Conservation (phyloP, 2,329 filamentous ascomycete genomes). For the Hypoxylon sp. region DNA sequence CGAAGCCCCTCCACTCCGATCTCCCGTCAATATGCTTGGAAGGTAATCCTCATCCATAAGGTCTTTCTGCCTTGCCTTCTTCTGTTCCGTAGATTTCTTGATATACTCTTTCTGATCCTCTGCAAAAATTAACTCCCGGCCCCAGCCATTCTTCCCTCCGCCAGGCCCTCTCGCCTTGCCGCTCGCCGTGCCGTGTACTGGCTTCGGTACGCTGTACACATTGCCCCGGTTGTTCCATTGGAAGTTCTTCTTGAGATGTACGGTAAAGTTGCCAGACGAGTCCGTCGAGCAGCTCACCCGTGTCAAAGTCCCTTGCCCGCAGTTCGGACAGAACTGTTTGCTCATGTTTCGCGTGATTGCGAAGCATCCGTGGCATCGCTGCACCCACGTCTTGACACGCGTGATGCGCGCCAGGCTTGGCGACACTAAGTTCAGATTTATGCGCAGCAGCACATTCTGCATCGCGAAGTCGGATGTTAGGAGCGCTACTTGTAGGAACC, state of each 20-base stretch:
- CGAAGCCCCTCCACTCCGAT: constrained; percentile 71
- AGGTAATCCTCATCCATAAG: constrained; percentile 97
- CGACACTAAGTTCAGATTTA: constrained; percentile 92
- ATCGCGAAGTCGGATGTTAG: constrained; percentile 97
- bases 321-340: constrained; percentile 93
- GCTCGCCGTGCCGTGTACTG: constrained; percentile 83
- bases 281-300: constrained; percentile 90
- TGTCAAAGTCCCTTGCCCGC: constrained; percentile 88
- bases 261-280: constrained; percentile 81
- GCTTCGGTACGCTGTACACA: constrained; percentile 93
- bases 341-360: constrained; percentile 83
- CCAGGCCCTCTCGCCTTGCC: constrained; percentile 76
- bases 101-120: constrained; percentile 97
- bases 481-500: constrained; percentile 86
- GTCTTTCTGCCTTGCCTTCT: constrained; percentile 79
- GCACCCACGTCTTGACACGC: constrained; percentile 87
- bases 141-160: constrained; percentile 91
- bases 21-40: constrained; percentile 85
- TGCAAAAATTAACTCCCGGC: constrained; percentile 83
- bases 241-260: constrained; percentile 95
- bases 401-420: constrained; percentile 84
- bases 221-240: constrained; percentile 96
- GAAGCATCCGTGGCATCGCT: constrained; percentile 96
- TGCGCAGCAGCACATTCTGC: constrained; percentile 95
- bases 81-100: constrained; percentile 73